Percentiles rank a stretch among this genome's conserved stretches.
Conservation (phyloP, 164 flowering plant genomes). For the Euptelea pleiosperma region DNA sequence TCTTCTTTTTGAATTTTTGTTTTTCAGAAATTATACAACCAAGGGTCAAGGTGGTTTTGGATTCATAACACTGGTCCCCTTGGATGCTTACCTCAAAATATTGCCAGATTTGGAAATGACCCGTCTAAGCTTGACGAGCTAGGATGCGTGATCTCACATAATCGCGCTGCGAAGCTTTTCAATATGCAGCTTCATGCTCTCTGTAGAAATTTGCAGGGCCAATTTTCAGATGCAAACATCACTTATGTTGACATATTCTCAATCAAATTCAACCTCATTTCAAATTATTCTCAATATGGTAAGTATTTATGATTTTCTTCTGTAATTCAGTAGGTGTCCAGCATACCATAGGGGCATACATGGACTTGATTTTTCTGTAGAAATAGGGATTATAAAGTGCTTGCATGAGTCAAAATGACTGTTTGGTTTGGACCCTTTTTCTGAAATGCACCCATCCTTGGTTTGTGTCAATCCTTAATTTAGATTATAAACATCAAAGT, state of each 20-base stretch:
- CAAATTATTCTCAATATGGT: constrained; percentile 70
- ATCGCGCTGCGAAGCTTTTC: constrained; percentile 70
- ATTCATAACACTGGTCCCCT: constrained; percentile 87
- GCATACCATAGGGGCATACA: too few species aligned
- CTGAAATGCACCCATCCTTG: too few species aligned
- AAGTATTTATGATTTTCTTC: constrained; percentile 3
- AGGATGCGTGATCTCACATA: constrained; percentile 68
- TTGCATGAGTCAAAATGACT: too few species aligned
- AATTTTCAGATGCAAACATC: constrained; percentile 49
- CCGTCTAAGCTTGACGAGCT: constrained; percentile 67
- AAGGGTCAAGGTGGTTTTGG: constrained; percentile 81
- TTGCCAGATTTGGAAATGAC: constrained; percentile 70
- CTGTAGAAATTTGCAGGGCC: constrained; percentile 44
- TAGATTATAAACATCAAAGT: too few species aligned
- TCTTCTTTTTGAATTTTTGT: background rate
- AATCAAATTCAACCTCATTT: constrained; percentile 62
- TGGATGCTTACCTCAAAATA: constrained; percentile 79
- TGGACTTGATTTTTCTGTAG: too few species aligned
- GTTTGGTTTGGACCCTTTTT: too few species aligned
- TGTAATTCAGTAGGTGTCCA: too few species aligned
- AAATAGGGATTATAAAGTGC: too few species aligned
- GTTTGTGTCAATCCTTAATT: too few species aligned
- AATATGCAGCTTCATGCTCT: constrained; percentile 83
- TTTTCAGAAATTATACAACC: constrained; percentile 53
- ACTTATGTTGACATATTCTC: too few species aligned